Evolutionary conservation across 352 stramenopile genomes (phyloP), one percentile per base, ranked within the genome.

Genomic region (Phytophthora rubi): DNA sequence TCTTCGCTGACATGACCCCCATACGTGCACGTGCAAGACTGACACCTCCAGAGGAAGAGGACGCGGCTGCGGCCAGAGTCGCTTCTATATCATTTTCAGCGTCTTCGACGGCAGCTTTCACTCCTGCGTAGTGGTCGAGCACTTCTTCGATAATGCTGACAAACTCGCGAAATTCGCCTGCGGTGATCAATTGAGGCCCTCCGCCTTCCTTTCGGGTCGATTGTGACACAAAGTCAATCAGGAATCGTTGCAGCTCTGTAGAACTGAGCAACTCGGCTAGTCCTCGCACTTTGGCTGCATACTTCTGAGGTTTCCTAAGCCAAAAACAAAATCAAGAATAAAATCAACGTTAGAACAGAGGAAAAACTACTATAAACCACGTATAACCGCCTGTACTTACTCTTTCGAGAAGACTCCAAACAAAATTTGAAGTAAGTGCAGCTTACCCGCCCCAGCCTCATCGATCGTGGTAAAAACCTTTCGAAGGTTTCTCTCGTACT

Each of bases 61-160:
- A 45, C 4, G 74, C 21, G 1, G 74, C 21, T 4, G 68, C 64
- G 47, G 80, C 68, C 4, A 90, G 54, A 0, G 74, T 72, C 0
- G 76, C 70, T 9, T 81, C 78, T 13, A 91, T 89, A 35, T 89
- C 80, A 3, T 84, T 80, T 63, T 93, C 83, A 0, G 85, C 85
- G 8, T 91, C 83, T 44, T 82, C 59, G 0, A 93, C 81, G 0
- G 83, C 85, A 1, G 32, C 51, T 55, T 86, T 79, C 1, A 93
- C 71, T 12, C 66, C 77, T 1, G 58, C 53, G 37, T 74, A 83
- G 51, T 91, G 83, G 10, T 84, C 72, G 8, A 86, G 12, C 0
- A 83, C 81, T 15, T 91, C 80, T 54, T 91, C 83, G 32, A 93
- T 71, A 28, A 87, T 89, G 8, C 62, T 28, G 0, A 89, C 67